Evolutionary conservation across 2,329 filamentous ascomycete genomes (phyloP), one percentile per base, ranked within the genome.

Genomic region (Sclerotiophoma versabilis): DNA sequence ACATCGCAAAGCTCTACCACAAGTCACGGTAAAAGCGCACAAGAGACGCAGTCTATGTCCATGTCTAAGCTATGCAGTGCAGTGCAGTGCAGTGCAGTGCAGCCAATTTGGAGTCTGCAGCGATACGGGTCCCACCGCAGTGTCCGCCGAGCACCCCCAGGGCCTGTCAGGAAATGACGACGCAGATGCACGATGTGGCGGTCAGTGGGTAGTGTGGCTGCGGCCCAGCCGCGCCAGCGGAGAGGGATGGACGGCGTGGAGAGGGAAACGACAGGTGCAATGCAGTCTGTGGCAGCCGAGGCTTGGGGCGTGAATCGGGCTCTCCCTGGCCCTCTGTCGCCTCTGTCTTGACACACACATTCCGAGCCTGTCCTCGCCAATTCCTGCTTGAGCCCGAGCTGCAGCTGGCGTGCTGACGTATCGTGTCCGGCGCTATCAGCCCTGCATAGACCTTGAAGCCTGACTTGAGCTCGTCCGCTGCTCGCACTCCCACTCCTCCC

Each of bases 401-500:
- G 45, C 51, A 39, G 33, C 22, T 32, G 37, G 12, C 23, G 45
- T 55, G 53, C 53, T 56, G 53, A 56, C 53, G 52, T 47, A 47
- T 36, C 34, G 25, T 25, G 22, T 30, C 34, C 25, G 37, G 46
- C 39, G 49, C 52, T 26, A 42, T 22, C 46, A 43, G 38, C 50
- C 50, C 52, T 55, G 52, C 47, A 49, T 52, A 27, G 27, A 17
- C 19, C 36, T 29, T 38, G 47, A 56, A 33, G 47, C 46, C 53
- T 56, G 53, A 50, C 42, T 37, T 30, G 46, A 43, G 53, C 41
- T 50, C 47, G 41, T 46, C 42, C 12, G 22, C 36, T 38, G 34
- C 23, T 10, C 46, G 30, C 12, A 41, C 45, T 5, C 30, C 22
- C 27, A n/a, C 39, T 14, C 41, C 20, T n/a, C n/a, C n/a, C n/a